phyloP scores from a whole-genome alignment of 2,329 filamentous ascomycete species.

The Microcera coccophila region DNA sequence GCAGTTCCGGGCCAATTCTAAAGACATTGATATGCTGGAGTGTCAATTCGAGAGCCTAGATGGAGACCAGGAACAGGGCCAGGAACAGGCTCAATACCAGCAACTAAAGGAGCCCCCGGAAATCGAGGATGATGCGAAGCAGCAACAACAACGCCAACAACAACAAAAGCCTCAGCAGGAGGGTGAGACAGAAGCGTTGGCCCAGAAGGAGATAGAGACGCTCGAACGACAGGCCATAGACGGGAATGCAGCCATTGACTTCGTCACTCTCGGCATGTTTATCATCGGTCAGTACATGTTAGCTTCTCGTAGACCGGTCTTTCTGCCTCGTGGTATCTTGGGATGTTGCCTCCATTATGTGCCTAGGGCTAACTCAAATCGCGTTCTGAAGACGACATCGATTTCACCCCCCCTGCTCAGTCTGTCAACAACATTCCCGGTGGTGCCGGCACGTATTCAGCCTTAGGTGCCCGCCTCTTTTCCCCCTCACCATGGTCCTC shows the following conservation, averaged over 20 bases:
- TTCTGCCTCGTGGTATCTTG: neutral
- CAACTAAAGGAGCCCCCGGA: too few species aligned
- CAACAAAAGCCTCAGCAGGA: slow-evolving; percentile 3
- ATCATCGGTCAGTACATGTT: slow-evolving; percentile 59
- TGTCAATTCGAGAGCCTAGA: neutral
- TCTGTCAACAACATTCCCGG: slow-evolving; percentile 75
- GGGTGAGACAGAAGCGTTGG: too few species aligned
- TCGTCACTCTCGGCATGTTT: slow-evolving; percentile 70
- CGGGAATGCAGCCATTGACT: slow-evolving; percentile 48
- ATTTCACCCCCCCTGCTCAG: slow-evolving; percentile 68
- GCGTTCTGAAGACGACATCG: slow-evolving; percentile 71
- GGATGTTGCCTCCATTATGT: too few species aligned
- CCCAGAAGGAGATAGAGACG: too few species aligned
- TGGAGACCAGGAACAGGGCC: neutral
- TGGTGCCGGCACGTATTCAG: slow-evolving; percentile 81
- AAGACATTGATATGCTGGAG: neutral
- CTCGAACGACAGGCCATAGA: too few species aligned
- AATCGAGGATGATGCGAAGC: neutral
- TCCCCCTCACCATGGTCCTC: slow-evolving; percentile 64
- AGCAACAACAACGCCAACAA: neutral
- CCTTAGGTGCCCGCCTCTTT: slow-evolving; percentile 83
- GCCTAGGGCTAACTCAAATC: neutral
- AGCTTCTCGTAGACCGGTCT: neutral
- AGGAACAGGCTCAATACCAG: neutral
- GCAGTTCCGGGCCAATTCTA: neutral